phyloP scores from a whole-genome alignment of 1,284 basidiomycete genomes.

The Sporisorium scitamineum region DNA sequence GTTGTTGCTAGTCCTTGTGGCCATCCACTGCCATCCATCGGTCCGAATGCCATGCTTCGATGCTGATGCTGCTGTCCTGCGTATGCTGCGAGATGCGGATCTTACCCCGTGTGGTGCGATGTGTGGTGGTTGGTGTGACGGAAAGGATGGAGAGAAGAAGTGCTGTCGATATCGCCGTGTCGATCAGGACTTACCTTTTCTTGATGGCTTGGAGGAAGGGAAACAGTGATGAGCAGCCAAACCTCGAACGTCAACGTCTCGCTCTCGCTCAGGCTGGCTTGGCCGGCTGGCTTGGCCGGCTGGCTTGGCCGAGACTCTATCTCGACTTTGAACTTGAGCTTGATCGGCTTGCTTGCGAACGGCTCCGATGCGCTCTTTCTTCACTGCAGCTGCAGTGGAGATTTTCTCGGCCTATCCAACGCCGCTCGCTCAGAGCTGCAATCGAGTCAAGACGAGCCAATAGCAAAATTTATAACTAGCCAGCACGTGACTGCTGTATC shows the following conservation, averaged over 20 bases:
- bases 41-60: not conserved
- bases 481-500: not conserved
- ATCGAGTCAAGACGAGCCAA: too few relatives aligned
- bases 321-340: not conserved
- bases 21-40: not conserved
- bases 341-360: slow-evolving; percentile 4
- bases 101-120: slow-evolving; percentile 16
- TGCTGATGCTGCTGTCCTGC: slow-evolving; percentile 1
- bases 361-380: slow-evolving; percentile 5
- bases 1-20: not conserved
- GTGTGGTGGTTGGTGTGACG: slow-evolving; percentile 1
- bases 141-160: slow-evolving; percentile 8
- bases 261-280: slow-evolving; percentile 4
- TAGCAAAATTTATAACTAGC: not conserved
- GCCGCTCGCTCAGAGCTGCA: not conserved
- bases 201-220: slow-evolving; percentile 53
- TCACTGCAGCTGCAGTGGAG: not conserved
- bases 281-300: slow-evolving; percentile 1
- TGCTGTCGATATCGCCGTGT: slow-evolving; percentile 14
- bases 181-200: slow-evolving; percentile 49
- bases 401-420: slow-evolving; percentile 1
- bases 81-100: slow-evolving; percentile 2
- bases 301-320: not conserved
- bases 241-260: slow-evolving; percentile 34
- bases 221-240: slow-evolving; percentile 25